These are phyloP conservation scores for Colletotrichum costaricense DNA, from an alignment of 2,329 filamentous ascomycete genomes.

Conservation along the genomic window DNA sequence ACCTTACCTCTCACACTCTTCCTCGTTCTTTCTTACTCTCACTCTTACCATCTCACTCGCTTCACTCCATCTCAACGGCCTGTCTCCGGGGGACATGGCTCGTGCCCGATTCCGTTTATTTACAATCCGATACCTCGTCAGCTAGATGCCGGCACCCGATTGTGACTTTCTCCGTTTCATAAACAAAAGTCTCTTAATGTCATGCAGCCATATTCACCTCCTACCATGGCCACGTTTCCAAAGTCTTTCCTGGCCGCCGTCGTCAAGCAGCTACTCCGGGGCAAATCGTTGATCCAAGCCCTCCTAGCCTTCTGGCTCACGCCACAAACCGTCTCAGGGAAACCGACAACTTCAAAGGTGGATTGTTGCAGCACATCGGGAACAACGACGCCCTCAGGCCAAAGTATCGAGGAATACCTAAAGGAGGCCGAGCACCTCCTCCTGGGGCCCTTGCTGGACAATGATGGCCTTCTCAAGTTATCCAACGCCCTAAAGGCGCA, in stretches of 20 bases:
- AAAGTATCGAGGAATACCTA: conserved; percentile 63
- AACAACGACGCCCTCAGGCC: conserved; percentile 40
- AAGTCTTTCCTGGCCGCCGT: conserved; percentile 65
- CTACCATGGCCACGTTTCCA: conserved; percentile 68
- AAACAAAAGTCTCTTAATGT: conserved; percentile 41
- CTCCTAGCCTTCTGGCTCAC: conserved; percentile 51
- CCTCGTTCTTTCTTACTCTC: neutral
- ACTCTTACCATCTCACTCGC: conserved; percentile 10
- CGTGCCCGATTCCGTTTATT: conserved; percentile 24
- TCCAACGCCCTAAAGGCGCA: conserved; percentile 64
- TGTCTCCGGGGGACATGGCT: conserved; percentile 32
- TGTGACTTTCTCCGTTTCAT: neutral
- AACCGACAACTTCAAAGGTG: conserved; percentile 8
- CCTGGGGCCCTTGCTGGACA: conserved; percentile 58
- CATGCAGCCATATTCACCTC: conserved; percentile 62
- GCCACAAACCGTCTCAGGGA: conserved; percentile 22
- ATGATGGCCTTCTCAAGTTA: conserved; percentile 57
- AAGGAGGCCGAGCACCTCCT: conserved; percentile 66
- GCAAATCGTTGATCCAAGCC: conserved; percentile 69
- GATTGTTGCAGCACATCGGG: conserved; percentile 18
- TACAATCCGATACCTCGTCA: conserved; percentile 33
- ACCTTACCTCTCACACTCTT: neutral
- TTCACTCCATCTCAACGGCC: neutral
- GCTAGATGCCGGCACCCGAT: conserved; percentile 34
- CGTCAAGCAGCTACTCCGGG: conserved; percentile 67